Base-by-base conservation (phyloP, 208 protist species). In the Blechomonas ayalai region DNA sequence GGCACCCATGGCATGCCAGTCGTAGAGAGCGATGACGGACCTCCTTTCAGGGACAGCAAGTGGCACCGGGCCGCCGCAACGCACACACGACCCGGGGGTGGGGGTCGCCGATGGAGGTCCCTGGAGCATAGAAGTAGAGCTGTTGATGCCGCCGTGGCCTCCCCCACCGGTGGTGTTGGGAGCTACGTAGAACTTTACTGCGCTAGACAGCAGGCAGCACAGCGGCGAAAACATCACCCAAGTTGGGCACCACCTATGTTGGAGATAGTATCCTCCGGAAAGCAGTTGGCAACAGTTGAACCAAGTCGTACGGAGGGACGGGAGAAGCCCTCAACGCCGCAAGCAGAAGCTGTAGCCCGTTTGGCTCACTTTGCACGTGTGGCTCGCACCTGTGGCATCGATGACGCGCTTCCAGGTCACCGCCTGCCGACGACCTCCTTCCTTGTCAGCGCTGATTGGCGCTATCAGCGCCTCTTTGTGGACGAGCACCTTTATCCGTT, bases 381-480 rank as follows among this genome's bases (percentile, higher is more conserved):
- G 26, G 39, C 7, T 12, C 4, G 12, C 8, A 13, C n/a, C n/a
- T n/a, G n/a, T n/a, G n/a, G n/a, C n/a, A n/a, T n/a, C 28, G 12
- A 15, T 42, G 26, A 43, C 50, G 59, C 52, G 18, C 36, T 51
- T 27, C 65, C 49, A n/a, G 48, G 52, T 35, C 76, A 89, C 40
- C 38, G 57, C 27, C 64, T 49, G 44, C 53, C 66, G 26, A 89
- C 80, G 2, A 47, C 57, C 3, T 71, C 72, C 4, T 89, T 79
- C 42, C 51, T 89, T 0, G 43, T 80, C 35, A 62, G 59, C 23
- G 67, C 80, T 2, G 75, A 84, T 27, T 89, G 80, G 75, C 64
- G 72, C 12, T 89, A 78, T 48, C 80, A 89, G 44, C 67, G 78
- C 38, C 70, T 68, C 24, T 89, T 84, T 46, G 69, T 89, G 27